phyloP scores from a whole-genome alignment of 208 protist genomes.

The Naegleria fowleri region DNA sequence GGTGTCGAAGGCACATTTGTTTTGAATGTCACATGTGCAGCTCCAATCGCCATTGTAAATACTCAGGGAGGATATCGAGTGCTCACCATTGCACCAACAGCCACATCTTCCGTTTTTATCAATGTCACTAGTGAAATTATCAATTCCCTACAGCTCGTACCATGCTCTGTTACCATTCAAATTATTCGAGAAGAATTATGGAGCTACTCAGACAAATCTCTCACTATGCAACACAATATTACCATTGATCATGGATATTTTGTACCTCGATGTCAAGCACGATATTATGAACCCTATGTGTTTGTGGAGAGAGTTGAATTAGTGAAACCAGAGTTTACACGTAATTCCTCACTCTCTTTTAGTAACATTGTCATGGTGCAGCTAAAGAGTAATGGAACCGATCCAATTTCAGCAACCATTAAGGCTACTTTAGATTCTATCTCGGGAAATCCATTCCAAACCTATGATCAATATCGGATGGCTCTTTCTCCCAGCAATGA shows the following conservation, averaged over 20 bases:
- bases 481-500: neutral
- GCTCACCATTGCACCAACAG: neutral
- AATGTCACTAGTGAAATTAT: neutral
- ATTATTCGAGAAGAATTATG: neutral
- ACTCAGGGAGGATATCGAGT: neutral
- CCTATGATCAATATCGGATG: too few species aligned
- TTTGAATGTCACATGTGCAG: neutral
- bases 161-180: neutral
- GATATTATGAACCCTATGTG: neutral
- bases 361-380: neutral
- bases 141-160: neutral
- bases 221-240: neutral
- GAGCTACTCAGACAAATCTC: neutral
- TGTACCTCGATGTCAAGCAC: neutral
- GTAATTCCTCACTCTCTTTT: neutral
- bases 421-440: neutral
- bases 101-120: neutral
- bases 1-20: neutral
- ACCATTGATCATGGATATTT: neutral
- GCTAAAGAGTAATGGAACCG: neutral
- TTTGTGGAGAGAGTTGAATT: neutral
- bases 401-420: neutral
- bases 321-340: neutral
- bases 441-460: neutral
- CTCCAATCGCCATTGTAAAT: neutral